Evolutionary conservation across 106 monocot species (phyloP).

Genomic region (Alisma plantagoaquatica): DNA sequence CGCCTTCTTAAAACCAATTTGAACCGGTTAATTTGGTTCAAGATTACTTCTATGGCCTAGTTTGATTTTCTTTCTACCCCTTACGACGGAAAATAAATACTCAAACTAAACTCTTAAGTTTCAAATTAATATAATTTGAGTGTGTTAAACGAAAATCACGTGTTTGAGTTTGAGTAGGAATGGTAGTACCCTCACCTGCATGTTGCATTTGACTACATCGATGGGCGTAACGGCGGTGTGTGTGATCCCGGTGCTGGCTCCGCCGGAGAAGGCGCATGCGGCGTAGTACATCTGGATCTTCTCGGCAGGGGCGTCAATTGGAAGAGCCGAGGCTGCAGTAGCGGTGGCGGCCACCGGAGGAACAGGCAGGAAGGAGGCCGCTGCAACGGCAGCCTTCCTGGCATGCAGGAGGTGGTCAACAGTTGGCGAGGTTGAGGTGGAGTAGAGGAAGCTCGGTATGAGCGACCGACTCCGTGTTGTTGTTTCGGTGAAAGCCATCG

Average conservation of each 20-base stretch:
- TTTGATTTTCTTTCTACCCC: too few species aligned
- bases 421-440: conserved; percentile 13
- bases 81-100: too few species aligned
- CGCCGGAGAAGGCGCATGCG: conserved; percentile 56
- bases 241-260: conserved; percentile 63
- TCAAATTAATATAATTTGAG: too few species aligned
- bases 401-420: conserved; percentile 4
- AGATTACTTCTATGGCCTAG: too few species aligned
- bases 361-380: too few species aligned
- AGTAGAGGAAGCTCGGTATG: conserved; percentile 56
- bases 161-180: too few species aligned
- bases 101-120: too few species aligned
- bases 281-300: conserved; percentile 80
- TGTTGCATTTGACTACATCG: conserved; percentile 80
- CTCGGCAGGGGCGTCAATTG: conserved; percentile 45
- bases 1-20: too few species aligned
- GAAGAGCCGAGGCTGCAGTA: conserved; percentile 20
- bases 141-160: too few species aligned
- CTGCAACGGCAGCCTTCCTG: conserved; percentile 2
- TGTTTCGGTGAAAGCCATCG: too few species aligned
- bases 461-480: conserved; percentile 32
- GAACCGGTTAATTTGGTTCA: too few species aligned
- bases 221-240: conserved; percentile 60
- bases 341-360: conserved; percentile 1
- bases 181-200: too few species aligned